Evolutionary conservation across 2,329 filamentous ascomycete genomes (phyloP).

Genomic region (Zymoseptoria ardabiliae): DNA sequence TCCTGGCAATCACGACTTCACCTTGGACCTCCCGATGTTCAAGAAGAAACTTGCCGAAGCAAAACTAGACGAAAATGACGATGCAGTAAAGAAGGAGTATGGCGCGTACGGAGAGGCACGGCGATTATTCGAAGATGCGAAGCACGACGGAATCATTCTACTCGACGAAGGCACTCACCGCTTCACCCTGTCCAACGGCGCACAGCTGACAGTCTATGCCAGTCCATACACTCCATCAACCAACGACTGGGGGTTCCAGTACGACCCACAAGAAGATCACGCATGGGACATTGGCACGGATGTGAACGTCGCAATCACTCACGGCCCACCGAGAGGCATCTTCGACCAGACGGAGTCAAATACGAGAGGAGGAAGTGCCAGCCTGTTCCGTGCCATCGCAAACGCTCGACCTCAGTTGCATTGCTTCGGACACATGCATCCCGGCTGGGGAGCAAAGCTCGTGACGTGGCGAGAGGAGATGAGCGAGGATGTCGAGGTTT

Average conservation of each 20-base stretch:
- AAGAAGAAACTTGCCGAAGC: conserved; percentile 6
- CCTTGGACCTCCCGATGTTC: conserved; percentile 38
- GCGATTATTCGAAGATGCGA: conserved; percentile 29
- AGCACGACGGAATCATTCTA: conserved; percentile 43
- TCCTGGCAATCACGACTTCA: conserved; percentile 56
- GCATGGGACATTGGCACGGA: conserved; percentile 24
- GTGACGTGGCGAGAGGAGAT: conserved; percentile 34
- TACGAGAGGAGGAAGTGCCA: conserved; percentile 47
- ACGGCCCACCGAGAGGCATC: conserved; percentile 49
- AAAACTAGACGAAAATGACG: not conserved
- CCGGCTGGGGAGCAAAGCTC: conserved; percentile 42
- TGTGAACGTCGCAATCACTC: conserved; percentile 54
- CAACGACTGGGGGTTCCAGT: conserved; percentile 47
- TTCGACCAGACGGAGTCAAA: conserved; percentile 38
- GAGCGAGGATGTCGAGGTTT: conserved; percentile 3
- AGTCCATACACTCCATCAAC: conserved; percentile 48
- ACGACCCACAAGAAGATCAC: conserved; percentile 42
- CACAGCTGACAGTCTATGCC: conserved; percentile 46
- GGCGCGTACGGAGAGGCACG: conserved; percentile 12
- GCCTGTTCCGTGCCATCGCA: conserved; percentile 45
- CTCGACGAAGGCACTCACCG: conserved; percentile 47
- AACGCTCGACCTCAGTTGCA: conserved; percentile 49
- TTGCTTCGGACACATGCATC: conserved; percentile 58
- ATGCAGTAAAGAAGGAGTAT: conserved; percentile 3
- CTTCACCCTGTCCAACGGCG: conserved; percentile 44